Base-by-base conservation (phyloP, 148 eudicot genomes). In the Rhododendron vialii region DNA sequence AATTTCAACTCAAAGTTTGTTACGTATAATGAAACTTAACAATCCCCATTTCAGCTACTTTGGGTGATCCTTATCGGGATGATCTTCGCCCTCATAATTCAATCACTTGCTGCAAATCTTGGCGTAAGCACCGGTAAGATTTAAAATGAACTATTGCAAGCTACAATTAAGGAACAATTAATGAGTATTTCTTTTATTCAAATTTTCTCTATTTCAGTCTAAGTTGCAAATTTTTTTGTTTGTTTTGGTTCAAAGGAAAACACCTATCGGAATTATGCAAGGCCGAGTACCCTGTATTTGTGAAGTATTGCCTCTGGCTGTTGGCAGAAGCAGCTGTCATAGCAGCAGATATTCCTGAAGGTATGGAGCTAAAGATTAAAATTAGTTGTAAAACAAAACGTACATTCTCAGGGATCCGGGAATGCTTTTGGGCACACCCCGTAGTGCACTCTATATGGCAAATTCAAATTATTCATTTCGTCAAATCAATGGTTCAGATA, bases 41-140 rank as follows among this genome's bases (percentile, higher is more conserved):
- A 61, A 24, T 61, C 26, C 69, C 26, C 28, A 61, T 61, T 61
- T 61, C 63, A 24, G 99, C 90, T 96, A 80, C 87, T 96, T 15
- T 96, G 98, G 98, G 94, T 96, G 87, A 92, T 94, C 61, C 91
- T 96, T 30, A 89, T 95, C 41, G 98, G 98, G 77, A 86, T 96
- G 85, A 88, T 96, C 11, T 96, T 96, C 69, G 98, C 99, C 14
- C 89, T 95, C 47, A 22, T 61, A 61, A 61, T 61, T 61, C 69
- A 61, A 61, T 61, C 69, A 0, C 69, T 61, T 22, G 69, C 69
- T 61, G 69, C 69, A 7, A 61, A 61, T 61, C 69, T 61, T 61
- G 69, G 69, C 69, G 69, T 61, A 61, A 61, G 26, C 28, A 61
- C 28, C 11, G 69, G 69, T 61, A 61, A 61, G 28, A 61, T 61